A percentile compares a stretch with the other conserved stretches of the same genome.
Conservation (phyloP, 1,284 basidiomycete species). For the Puccinia sorghi region DNA sequence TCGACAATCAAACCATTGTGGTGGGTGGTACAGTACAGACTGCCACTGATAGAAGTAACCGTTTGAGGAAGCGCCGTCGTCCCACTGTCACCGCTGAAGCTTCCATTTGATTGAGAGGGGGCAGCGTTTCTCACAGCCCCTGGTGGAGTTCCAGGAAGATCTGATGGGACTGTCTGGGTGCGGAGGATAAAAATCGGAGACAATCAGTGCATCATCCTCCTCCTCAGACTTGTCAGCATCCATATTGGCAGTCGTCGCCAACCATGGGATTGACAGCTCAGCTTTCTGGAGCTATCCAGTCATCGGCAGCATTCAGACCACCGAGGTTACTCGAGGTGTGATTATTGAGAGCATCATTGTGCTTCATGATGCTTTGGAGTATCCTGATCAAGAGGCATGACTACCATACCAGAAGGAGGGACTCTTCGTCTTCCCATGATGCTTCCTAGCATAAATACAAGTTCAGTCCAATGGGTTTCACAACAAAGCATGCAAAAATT, state of each 20-base stretch:
- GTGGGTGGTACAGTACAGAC: constrained; percentile 3
- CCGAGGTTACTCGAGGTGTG: too few relatives aligned
- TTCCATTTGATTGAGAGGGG: constrained; percentile 3
- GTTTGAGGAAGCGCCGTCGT: constrained; percentile 22
- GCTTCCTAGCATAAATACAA: constrained; percentile 32
- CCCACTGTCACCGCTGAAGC: constrained; percentile 29
- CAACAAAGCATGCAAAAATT: constrained; percentile 25
- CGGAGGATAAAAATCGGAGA: constrained; percentile 56
- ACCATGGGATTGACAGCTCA: constrained; percentile 47
- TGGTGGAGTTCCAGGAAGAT: too few relatives aligned
- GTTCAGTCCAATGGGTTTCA: not conserved
- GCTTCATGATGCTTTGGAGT: constrained; percentile 40
- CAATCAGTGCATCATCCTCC: constrained; percentile 35
- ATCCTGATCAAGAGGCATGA: constrained; percentile 43
- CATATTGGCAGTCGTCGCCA: constrained; percentile 28
- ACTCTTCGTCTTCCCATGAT: constrained; percentile 47
- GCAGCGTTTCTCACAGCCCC: not conserved
- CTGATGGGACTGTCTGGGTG: too few relatives aligned
- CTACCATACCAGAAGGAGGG: constrained; percentile 31
- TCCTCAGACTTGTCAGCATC: constrained; percentile 38
- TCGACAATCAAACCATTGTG: constrained; percentile 43
- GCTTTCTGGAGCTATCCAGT: constrained; percentile 48
- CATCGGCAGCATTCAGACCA: not conserved
- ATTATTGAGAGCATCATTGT: constrained; percentile 33
- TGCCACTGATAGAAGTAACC: constrained; percentile 29